Conservation (phyloP, 2,329 filamentous ascomycete genomes). For the Cryphonectria nitschkei region DNA sequence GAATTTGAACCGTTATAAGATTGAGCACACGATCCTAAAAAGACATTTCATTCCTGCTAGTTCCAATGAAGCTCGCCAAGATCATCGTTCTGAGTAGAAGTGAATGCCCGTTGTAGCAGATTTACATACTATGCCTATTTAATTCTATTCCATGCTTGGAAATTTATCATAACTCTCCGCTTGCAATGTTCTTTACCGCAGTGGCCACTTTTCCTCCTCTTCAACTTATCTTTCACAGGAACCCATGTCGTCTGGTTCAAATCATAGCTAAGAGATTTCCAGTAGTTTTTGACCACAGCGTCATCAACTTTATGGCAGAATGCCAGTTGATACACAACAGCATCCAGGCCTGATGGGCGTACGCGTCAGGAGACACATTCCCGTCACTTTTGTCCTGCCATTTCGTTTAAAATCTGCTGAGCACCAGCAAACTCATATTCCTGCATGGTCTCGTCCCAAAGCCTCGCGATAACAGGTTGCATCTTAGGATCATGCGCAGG, state of each 20-base stretch:
- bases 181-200: too few species aligned
- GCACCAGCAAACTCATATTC: constrained; percentile 19
- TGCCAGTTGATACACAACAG: not conserved
- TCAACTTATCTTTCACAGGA: too few species aligned
- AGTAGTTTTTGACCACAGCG: too few species aligned
- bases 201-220: too few species aligned
- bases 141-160: too few species aligned
- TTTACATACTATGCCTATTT: too few species aligned
- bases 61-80: not conserved
- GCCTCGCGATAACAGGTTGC: not conserved
- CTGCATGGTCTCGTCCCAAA: constrained; percentile 26
- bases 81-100: not conserved
- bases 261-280: too few species aligned
- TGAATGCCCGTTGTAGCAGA: too few species aligned
- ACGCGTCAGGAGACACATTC: not conserved
- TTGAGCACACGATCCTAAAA: not conserved
- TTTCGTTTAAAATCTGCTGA: not conserved
- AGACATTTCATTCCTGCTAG: not conserved
- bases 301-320: not conserved
- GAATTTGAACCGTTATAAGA: not conserved
- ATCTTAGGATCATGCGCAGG: not conserved
- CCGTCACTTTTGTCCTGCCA: not conserved
- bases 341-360: not conserved
- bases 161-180: too few species aligned
- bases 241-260: too few species aligned